These are phyloP conservation scores for Phytopythium kandeliae DNA, from an alignment of 352 stramenopile genomes.

Conservation along the genomic window DNA sequence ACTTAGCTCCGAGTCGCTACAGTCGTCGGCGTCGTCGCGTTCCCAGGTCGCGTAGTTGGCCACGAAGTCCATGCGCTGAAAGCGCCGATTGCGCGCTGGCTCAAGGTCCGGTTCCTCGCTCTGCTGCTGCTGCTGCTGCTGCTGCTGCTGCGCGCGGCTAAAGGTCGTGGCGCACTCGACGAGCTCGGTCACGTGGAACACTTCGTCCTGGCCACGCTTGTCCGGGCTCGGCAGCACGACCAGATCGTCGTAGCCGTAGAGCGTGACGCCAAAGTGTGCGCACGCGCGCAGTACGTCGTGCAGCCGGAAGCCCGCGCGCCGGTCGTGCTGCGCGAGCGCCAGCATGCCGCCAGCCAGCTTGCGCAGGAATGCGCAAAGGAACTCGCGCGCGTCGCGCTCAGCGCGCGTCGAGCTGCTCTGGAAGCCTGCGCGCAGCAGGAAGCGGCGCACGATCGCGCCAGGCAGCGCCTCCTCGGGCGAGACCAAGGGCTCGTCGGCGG, in stretches of 20 bases:
- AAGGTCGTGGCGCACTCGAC: slow-evolving; percentile 43
- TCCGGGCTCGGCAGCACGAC: slow-evolving; percentile 30
- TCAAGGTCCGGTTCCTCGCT: slow-evolving; percentile 57
- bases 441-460: slow-evolving; percentile 49
- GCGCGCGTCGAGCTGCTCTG: slow-evolving; percentile 34
- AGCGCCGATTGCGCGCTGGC: slow-evolving; percentile 21
- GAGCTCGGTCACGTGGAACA: slow-evolving; percentile 68
- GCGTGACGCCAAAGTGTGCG: slow-evolving; percentile 48
- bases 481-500: slow-evolving; percentile 10
- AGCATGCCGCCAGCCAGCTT: slow-evolving; percentile 49
- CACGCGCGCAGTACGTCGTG: slow-evolving; percentile 66
- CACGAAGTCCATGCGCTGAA: slow-evolving; percentile 59
- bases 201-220: slow-evolving; percentile 9
- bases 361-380: slow-evolving; percentile 45
- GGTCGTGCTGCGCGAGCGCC: slow-evolving; percentile 39
- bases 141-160: slow-evolving; percentile 19
- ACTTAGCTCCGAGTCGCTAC: slow-evolving; percentile 34
- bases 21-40: slow-evolving; percentile 29
- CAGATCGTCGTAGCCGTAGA: slow-evolving; percentile 83
- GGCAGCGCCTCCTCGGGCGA: slow-evolving; percentile 19
- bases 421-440: slow-evolving; percentile 69
- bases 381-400: slow-evolving; percentile 29
- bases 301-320: slow-evolving; percentile 36
- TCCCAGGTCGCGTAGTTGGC: slow-evolving; percentile 44
- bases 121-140: neutral